Base-by-base conservation (phyloP, 768 basidiomycete genomes). In the Agaricus sinodeliciosus region DNA sequence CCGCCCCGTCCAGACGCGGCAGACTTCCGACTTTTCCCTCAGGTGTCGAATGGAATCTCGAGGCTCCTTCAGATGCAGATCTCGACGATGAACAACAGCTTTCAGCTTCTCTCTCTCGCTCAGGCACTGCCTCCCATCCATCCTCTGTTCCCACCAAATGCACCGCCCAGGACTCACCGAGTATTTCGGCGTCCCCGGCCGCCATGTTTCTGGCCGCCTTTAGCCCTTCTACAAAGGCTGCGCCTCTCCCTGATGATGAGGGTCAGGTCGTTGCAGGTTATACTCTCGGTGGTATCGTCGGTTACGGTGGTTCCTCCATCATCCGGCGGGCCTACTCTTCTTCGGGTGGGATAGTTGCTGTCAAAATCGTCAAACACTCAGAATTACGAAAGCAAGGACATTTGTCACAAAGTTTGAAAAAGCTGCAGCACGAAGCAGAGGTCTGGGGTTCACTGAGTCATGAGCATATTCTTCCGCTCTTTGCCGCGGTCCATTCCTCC, bases 391-490 rank as follows among this genome's bases (percentile, higher is more conserved):
- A 76, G 57, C 78, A 80, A 56, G 65, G 68, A 2, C 70, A 84
- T 55, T 70, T 82, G 2, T 59, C 67, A 22, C 62, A 71, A 6
- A 70, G 75, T 9, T 76, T 73, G 56, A 79, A 77, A 55, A 79
- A 78, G 42, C 74, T 92, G 40, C 76, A 82, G 53, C 82, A 80
- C 45, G 91, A 94, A 71, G 80, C 82, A 11, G 63, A 71, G 11
- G 70, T 90, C 12, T 94, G 91, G 91, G 70, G 79, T 1, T 75
- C 81, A 0, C 80, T 93, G 59, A 81, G 78, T 48, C 93, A 94
- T 64, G 89, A 92, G 63, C 85, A 94, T 61, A 79, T 94, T 56
- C 78, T 96, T 13, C 92, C 93, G 9, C 80, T 95, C 41, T 90
- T 94, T 65, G 73, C 80, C 40, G 69, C 71, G 15, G 69, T 77